Base-by-base conservation (phyloP, 1,284 basidiomycete species). In the Moesziomyces antarcticus region DNA sequence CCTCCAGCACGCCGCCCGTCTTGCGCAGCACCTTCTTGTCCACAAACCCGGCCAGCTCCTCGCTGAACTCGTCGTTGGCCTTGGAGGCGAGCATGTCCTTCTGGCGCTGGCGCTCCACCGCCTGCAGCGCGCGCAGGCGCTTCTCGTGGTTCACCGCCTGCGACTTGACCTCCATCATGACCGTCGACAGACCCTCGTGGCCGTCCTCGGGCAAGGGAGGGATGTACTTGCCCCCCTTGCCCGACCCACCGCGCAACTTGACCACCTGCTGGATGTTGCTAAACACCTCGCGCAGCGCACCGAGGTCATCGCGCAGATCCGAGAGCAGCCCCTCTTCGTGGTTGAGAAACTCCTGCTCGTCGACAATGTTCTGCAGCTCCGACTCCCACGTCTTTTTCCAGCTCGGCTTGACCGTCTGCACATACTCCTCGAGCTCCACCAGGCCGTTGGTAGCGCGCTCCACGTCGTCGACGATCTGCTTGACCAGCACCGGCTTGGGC, bases 351-450 rank as follows among this genome's bases (percentile, higher is more conserved):
- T 95, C 92, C 84, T 99, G 96, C 85, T 99, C 96, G 84, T 97
- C 95, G 47, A 98, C 92, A 65, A 99, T 95, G 75, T 94, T 93
- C 86, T 94, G 92, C 83, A 99, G 85, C 86, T 99, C 96, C 79
- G 92, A 90, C 78, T 93, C 93, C 96, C 96, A 99, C 24, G 95
- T 97, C 88, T 96, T 94, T 87, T 96, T 94, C 96, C 96, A 99
- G 88, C 93, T 93, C 50, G 96, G 94, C 81, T 93, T 94, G 78
- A 97, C 89, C 4, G 92, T 92, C 75, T 91, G 89, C 75, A 98
- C 92, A 83, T 96, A 93, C 71, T 91, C 89, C 75, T 90, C 90
- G 54, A 99, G 87, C 73, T 89, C 90, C 63, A 90, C 88, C 41
- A 98, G 87, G 84, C 94, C 91, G 18, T 87, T 85, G 22, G 88